These are phyloP conservation scores for Amanita rimosa DNA, from an alignment of 768 basidiomycete genomes.

Conservation along the genomic window DNA sequence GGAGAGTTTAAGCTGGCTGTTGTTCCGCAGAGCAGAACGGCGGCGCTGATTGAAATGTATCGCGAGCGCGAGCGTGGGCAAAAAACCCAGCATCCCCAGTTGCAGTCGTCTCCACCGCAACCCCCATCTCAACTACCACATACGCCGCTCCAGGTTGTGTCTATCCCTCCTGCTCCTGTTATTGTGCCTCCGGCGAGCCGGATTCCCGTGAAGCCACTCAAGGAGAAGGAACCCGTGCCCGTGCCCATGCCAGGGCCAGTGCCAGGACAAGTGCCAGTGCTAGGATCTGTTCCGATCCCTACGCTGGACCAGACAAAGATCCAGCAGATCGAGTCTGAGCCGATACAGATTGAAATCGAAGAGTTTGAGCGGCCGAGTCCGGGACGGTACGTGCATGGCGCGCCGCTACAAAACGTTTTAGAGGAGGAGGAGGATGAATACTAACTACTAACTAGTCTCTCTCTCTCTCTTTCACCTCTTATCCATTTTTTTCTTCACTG, in stretches of 20 bases:
- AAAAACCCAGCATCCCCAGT: background rate
- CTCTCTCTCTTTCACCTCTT: too few relatives aligned
- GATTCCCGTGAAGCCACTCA: conserved; percentile 3
- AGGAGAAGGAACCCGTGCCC: background rate
- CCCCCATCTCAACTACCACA: too few relatives aligned
- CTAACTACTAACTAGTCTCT: too few relatives aligned
- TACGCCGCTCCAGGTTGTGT: conserved; percentile 2
- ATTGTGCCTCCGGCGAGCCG: conserved; percentile 5
- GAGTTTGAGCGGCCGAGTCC: conserved; percentile 54
- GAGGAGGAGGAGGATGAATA: conserved; percentile 63
- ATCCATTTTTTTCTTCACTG: too few relatives aligned
- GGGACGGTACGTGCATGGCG: conserved; percentile 70
- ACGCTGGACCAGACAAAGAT: background rate
- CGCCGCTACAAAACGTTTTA: conserved; percentile 76
- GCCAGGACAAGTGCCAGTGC: too few relatives aligned
- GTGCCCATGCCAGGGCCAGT: background rate
- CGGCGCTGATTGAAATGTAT: conserved; percentile 79
- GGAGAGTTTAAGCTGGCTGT: conserved; percentile 1
- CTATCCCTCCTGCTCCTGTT: conserved; percentile 9
- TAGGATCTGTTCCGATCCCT: background rate
- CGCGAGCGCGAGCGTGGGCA: conserved; percentile 49
- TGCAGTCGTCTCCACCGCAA: too few relatives aligned
- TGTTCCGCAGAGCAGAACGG: conserved; percentile 46
- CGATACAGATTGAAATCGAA: conserved; percentile 23
- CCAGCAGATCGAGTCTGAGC: background rate